Evolutionary conservation across 371 early-diverging fungal genomes (phyloP).

Genomic region (Mortierella sp.): DNA sequence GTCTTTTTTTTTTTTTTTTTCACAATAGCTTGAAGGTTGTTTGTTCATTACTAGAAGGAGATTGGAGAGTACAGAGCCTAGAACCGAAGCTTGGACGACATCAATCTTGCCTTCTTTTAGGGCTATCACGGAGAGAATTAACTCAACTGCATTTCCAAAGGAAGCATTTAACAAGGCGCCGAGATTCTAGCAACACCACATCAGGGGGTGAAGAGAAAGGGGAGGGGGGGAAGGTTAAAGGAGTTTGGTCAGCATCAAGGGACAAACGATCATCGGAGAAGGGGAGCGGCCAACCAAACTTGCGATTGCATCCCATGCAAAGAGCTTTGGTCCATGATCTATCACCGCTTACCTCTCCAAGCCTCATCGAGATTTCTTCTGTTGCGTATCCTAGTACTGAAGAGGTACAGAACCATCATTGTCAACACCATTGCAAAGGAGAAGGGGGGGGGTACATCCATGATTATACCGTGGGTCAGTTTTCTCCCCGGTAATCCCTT

Average conservation of each 20-base stretch:
- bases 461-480: too few relatives aligned
- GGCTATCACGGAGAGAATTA: constrained; percentile 83
- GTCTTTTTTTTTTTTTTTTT: too few relatives aligned
- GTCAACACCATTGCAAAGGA: too few relatives aligned
- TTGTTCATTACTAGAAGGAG: constrained; percentile 62
- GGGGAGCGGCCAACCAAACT: not conserved
- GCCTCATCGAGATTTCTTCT: constrained; percentile 56
- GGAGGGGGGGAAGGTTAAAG: too few relatives aligned
- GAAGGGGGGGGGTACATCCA: too few relatives aligned
- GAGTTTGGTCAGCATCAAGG: too few relatives aligned
- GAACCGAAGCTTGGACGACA: constrained; percentile 88
- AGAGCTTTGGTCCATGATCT: not conserved
- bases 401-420: not conserved
- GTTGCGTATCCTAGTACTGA: constrained; percentile 70
- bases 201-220: too few relatives aligned
- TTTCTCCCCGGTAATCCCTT: too few relatives aligned
- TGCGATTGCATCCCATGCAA: too few relatives aligned
- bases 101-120: constrained; percentile 80
- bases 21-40: too few relatives aligned
- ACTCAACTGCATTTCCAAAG: constrained; percentile 88
- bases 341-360: constrained; percentile 55
- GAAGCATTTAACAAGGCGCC: constrained; percentile 92
- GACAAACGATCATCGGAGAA: too few relatives aligned
- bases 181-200: too few relatives aligned
- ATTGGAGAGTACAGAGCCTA: constrained; percentile 91